Percentiles rank a stretch among this genome's conserved stretches.
These are phyloP conservation scores for Madurella fahalii DNA, from an alignment of 2,329 filamentous ascomycete genomes.

Conservation along the genomic window DNA sequence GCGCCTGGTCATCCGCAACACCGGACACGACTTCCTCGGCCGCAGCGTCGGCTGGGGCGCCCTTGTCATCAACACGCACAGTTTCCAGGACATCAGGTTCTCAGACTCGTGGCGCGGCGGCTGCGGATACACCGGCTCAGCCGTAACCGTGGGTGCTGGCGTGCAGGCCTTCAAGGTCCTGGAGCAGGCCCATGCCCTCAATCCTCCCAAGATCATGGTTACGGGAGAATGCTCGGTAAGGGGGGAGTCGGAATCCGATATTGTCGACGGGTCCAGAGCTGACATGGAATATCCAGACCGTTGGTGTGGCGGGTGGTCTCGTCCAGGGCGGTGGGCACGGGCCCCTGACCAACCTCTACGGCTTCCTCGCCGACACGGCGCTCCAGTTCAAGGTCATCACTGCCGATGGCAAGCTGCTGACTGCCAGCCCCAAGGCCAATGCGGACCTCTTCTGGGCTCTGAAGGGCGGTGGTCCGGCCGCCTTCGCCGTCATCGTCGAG, in stretches of 20 bases:
- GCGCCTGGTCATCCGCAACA: constrained; percentile 52
- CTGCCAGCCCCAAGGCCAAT: constrained; percentile 41
- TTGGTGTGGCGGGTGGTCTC: constrained; percentile 59
- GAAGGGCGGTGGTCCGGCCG: constrained; percentile 48
- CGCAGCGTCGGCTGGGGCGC: constrained; percentile 59
- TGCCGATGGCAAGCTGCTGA: constrained; percentile 38
- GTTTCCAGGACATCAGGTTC: constrained; percentile 47
- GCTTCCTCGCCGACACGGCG: constrained; percentile 46
- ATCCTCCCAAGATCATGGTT: constrained; percentile 40
- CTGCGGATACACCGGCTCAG: constrained; percentile 42
- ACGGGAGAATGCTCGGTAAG: constrained; percentile 50
- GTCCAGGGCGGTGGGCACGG: constrained; percentile 57
- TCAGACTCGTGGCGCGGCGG: constrained; percentile 31
- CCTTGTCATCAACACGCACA: constrained; percentile 54
- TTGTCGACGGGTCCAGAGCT: not conserved
- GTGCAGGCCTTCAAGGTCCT: constrained; percentile 45
- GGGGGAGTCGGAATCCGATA: not conserved
- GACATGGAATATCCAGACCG: constrained; percentile 35
- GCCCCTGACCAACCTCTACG: constrained; percentile 41
- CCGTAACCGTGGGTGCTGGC: constrained; percentile 50
- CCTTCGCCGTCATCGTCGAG: constrained; percentile 47
- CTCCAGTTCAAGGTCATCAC: constrained; percentile 48
- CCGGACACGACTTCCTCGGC: constrained; percentile 55
- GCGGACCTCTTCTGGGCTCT: constrained; percentile 55
- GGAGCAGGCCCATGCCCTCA: constrained; percentile 36